Evolutionary conservation across 2,329 filamentous ascomycete genomes (phyloP), one percentile per base, ranked within the genome.

Genomic region (Harringtonia aguacate): DNA sequence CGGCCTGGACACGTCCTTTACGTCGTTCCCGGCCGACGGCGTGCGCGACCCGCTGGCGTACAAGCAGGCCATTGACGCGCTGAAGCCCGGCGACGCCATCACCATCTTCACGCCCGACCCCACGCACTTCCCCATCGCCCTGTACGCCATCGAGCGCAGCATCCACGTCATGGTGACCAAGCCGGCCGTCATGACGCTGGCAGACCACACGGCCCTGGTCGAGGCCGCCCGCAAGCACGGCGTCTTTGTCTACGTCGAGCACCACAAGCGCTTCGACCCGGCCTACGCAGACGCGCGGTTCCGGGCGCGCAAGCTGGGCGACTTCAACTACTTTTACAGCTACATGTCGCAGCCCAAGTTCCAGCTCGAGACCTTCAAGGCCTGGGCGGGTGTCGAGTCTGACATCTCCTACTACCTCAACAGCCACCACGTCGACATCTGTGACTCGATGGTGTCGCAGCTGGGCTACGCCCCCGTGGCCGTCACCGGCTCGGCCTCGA

Each of bases 311-410:
- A 79, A 72, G 43, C 70, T 95, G 8, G 89, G 89, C 51, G 87
- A 95, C 66, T 95, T 95, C 78, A 95, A 94, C 72, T 95, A 95
- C 73, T 95, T 94, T 62, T 95, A 95, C 74, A 84, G 78, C 55
- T 95, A 95, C 75, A 94, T 95, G 88, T 86, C 81, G 40, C 88
- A 95, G 70, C 85, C 83, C 48, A 94, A 94, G 68, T 86, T 75
- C 41, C 88, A 94, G 67, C 76, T 95, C 39, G 85, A 94, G 70
- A 95, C 88, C 1, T 95, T 95, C 79, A 89, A 87, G 65, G 84
- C 87, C 4, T 95, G 88, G 88, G 89, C 89, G 0, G 89, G 89
- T 50, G 79, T 82, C 56, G 88, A 95, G 54, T 89, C 83, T 27
- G 90, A 95, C 62, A 95, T 95, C 56, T 89, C 83, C 10, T 95